phyloP scores from a whole-genome alignment of 148 eudicot species.

The Limonium bicolor region DNA sequence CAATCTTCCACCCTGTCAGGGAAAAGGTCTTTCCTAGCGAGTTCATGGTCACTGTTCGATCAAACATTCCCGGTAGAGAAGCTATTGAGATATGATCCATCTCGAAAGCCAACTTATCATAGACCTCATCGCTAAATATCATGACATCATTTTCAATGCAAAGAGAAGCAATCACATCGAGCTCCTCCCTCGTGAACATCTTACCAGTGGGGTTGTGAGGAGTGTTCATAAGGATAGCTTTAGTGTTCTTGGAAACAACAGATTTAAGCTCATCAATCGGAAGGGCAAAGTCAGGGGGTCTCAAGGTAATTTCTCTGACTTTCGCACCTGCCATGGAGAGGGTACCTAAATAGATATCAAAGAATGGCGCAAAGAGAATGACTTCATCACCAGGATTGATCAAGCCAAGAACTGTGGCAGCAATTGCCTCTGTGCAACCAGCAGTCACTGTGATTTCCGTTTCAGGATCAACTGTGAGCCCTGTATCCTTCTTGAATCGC shows the following conservation, averaged over 20 bases:
- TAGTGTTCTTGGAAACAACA: slow-evolving; percentile 45
- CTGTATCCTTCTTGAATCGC: slow-evolving; percentile 71
- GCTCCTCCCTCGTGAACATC: slow-evolving; percentile 75
- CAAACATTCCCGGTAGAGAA: slow-evolving; percentile 93
- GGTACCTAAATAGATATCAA: slow-evolving; percentile 83
- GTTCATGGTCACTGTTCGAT: slow-evolving; percentile 73
- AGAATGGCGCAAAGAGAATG: slow-evolving; percentile 79
- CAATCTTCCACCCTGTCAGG: slow-evolving; percentile 91
- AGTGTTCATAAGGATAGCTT: slow-evolving; percentile 74
- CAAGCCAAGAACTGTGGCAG: slow-evolving; percentile 83
- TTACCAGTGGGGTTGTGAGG: slow-evolving; percentile 96
- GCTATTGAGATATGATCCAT: slow-evolving; percentile 94
- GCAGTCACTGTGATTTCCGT: slow-evolving; percentile 92
- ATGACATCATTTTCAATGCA: slow-evolving; percentile 81
- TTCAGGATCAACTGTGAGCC: slow-evolving; percentile 70
- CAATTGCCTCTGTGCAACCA: slow-evolving; percentile 96
- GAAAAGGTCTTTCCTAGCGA: slow-evolving; percentile 92
- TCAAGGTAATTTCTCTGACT: slow-evolving; percentile 50
- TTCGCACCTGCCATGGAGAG: slow-evolving; percentile 95
- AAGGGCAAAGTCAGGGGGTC: slow-evolving; percentile 61
- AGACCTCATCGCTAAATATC: slow-evolving; percentile 80
- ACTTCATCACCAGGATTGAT: slow-evolving; percentile 91
- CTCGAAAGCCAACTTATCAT: slow-evolving; percentile 81
- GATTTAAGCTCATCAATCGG: slow-evolving; percentile 71
- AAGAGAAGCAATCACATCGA: slow-evolving; percentile 45